phyloP scores from a whole-genome alignment of 345 rosid species.

The Acer negundo region DNA sequence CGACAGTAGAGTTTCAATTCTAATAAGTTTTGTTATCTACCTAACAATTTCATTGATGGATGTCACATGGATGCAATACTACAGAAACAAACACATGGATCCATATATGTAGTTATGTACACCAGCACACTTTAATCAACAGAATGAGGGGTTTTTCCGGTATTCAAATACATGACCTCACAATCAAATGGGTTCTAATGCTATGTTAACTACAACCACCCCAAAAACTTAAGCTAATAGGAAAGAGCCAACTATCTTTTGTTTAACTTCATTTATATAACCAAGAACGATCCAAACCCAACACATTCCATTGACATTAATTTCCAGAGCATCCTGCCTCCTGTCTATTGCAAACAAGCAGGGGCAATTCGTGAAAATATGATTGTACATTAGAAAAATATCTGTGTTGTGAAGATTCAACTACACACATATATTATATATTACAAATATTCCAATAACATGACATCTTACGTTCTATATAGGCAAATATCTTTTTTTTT shows the following conservation, averaged over 20 bases:
- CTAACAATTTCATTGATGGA: neutral
- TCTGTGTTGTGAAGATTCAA: neutral
- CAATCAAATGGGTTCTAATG: neutral
- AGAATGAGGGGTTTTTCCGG: neutral
- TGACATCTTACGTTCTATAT: neutral
- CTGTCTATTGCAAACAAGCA: neutral
- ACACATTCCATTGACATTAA: neutral
- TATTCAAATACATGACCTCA: neutral
- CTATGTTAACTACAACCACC: neutral
- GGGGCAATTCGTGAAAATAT: neutral
- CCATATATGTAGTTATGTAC: neutral
- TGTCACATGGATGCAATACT: neutral
- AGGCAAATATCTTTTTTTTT: neutral
- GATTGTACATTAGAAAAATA: neutral
- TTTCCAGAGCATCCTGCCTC: neutral
- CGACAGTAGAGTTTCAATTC: neutral
- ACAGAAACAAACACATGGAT: neutral
- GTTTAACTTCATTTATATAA: neutral
- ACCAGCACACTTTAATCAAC: neutral
- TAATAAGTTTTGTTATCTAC: too few relatives aligned
- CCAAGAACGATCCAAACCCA: neutral
- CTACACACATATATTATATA: neutral
- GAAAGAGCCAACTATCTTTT: neutral
- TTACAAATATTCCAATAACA: neutral
- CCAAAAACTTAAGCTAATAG: neutral